A percentile compares a stretch with the other conserved stretches of the same genome.
Conservation (phyloP, 2,329 filamentous ascomycete species). For the Microascus cirrosus region DNA sequence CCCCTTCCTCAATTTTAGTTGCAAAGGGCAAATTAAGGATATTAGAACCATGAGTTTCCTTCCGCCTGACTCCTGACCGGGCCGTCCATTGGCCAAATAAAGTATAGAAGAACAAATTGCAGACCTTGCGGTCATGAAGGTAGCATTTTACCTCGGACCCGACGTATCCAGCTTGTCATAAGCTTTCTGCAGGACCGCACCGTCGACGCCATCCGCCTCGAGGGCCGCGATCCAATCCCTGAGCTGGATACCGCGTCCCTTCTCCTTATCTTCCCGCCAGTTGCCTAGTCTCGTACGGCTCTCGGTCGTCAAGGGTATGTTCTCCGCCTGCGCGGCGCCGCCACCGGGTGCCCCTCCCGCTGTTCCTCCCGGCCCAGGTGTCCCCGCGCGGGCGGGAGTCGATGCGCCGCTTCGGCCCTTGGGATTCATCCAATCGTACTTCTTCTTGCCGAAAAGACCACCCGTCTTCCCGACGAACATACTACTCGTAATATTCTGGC, state of each 20-base stretch:
- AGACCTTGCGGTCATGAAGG: neutral
- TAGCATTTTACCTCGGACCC: constrained; percentile 22
- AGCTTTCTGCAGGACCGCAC: constrained; percentile 47
- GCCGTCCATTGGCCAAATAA: neutral
- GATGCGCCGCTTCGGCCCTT: constrained; percentile 39
- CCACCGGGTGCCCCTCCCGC: constrained; percentile 6
- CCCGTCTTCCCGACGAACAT: constrained; percentile 55
- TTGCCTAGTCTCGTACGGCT: constrained; percentile 56
- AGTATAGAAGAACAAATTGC: neutral
- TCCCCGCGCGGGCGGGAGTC: constrained; percentile 32
- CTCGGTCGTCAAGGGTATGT: constrained; percentile 38
- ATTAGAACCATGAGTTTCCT: neutral
- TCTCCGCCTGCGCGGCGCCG: constrained; percentile 8
- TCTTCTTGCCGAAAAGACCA: constrained; percentile 44
- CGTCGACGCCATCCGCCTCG: constrained; percentile 65
- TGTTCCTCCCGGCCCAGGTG: constrained; percentile 14
- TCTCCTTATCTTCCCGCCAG: constrained; percentile 68
- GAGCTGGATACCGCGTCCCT: constrained; percentile 70
- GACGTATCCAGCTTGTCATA: constrained; percentile 41
- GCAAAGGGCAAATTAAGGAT: constrained; percentile 2
- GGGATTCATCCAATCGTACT: constrained; percentile 64
- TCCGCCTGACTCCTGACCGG: neutral
- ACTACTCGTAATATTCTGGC: constrained; percentile 73
- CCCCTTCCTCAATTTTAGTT: neutral
- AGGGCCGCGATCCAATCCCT: constrained; percentile 72